phyloP scores from a whole-genome alignment of 805 yeast species.

The Candida argentea region DNA sequence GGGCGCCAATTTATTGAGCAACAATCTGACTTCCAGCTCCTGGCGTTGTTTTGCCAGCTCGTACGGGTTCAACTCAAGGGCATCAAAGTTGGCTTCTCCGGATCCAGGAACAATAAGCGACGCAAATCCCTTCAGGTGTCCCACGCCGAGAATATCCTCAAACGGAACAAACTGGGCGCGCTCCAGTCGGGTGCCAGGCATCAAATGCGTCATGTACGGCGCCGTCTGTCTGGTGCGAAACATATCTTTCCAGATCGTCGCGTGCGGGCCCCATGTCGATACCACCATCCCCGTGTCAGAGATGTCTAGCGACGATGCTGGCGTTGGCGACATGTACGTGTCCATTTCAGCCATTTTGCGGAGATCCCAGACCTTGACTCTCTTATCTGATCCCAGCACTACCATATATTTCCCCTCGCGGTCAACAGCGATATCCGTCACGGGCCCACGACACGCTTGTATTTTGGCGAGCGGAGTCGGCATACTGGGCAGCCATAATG shows the following conservation, averaged over 20 bases:
- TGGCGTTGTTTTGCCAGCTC: conserved; percentile 90
- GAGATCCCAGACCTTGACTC: conserved; percentile 87
- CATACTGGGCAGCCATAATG: conserved; percentile 90
- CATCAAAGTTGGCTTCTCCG: conserved; percentile 97
- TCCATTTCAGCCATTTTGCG: conserved; percentile 73
- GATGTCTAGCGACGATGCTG: conserved; percentile 67
- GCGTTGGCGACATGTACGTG: conserved; percentile 67
- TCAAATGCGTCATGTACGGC: conserved; percentile 87
- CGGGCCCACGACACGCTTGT: conserved; percentile 77
- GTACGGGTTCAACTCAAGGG: conserved; percentile 86
- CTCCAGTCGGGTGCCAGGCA: conserved; percentile 68
- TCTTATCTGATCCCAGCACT: conserved; percentile 77
- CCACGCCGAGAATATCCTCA: conserved; percentile 92
- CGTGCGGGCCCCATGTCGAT: conserved; percentile 94
- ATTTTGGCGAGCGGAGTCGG: conserved; percentile 76
- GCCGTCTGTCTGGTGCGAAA: conserved; percentile 59
- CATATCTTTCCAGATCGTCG: conserved; percentile 87
- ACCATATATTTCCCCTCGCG: conserved; percentile 94
- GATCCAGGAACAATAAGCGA: conserved; percentile 88
- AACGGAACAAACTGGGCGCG: conserved; percentile 75
- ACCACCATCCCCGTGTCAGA: conserved; percentile 83
- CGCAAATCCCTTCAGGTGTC: conserved; percentile 41
- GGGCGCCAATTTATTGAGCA: conserved; percentile 81
- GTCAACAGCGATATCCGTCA: conserved; percentile 75
- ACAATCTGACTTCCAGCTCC: conserved; percentile 76